A percentile compares a stretch with the other conserved stretches of the same genome.
Conservation (phyloP, 1,139 yeast species). For the Geotrichum siamense region DNA sequence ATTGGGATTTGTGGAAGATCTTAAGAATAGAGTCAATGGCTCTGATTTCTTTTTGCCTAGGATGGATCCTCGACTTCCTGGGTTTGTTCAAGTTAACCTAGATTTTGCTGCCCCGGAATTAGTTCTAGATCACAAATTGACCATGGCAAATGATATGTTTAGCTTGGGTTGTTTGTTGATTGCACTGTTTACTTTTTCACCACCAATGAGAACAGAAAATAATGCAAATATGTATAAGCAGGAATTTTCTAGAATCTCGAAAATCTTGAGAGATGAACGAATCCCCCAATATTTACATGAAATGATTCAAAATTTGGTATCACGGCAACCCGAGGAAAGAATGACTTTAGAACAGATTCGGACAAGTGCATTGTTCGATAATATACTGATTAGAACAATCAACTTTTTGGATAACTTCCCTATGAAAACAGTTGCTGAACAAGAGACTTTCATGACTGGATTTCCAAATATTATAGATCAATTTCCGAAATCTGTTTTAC, state of each 20-base stretch:
- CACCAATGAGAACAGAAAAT: constrained; percentile 34
- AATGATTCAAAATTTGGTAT: constrained; percentile 39
- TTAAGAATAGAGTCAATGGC: constrained; percentile 28
- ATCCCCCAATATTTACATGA: constrained; percentile 33
- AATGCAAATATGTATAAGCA: constrained; percentile 33
- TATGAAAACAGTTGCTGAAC: constrained; percentile 64
- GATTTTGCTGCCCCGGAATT: constrained; percentile 76
- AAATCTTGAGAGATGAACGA: constrained; percentile 39
- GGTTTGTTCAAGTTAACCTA: constrained; percentile 60
- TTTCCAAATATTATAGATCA: constrained; percentile 51
- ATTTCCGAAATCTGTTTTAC: constrained; percentile 63
- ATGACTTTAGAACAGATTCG: constrained; percentile 43
- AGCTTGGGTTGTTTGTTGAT: constrained; percentile 70
- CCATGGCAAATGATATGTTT: constrained; percentile 72
- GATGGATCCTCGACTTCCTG: constrained; percentile 67
- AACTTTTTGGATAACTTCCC: constrained; percentile 79
- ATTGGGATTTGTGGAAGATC: constrained; percentile 46
- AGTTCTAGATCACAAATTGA: constrained; percentile 51
- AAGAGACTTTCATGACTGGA: constrained; percentile 60
- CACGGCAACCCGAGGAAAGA: constrained; percentile 38
- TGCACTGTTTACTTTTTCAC: constrained; percentile 46
- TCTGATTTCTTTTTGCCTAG: constrained; percentile 53
- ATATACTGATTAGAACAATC: constrained; percentile 75
- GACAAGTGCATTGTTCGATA: constrained; percentile 62
- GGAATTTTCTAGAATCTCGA: constrained; percentile 31